Evolutionary conservation across 305 asterid species (phyloP).

Genomic region (Solanum chacoense): DNA sequence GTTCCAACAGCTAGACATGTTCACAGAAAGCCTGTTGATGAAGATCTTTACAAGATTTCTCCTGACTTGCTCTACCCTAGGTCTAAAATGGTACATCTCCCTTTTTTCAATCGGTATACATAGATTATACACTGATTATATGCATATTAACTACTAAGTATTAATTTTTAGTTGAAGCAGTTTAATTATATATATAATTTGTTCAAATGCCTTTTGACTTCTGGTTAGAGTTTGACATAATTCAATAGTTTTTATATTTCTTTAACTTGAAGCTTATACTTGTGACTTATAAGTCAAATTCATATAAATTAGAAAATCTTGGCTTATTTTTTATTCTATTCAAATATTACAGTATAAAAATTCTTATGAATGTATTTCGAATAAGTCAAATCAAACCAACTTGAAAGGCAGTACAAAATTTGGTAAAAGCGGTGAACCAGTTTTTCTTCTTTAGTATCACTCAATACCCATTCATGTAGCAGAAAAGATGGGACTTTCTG

Average conservation of each 20-base stretch:
- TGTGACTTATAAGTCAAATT: no score
- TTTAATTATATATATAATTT: no score
- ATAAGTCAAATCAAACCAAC: neutral
- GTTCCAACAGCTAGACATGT: neutral
- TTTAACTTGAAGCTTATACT: no score
- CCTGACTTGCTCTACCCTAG: neutral
- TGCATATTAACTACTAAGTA: neutral
- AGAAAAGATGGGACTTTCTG: neutral
- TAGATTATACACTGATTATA: neutral
- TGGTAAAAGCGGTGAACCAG: neutral
- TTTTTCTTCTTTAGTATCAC: neutral
- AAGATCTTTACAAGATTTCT: slow-evolving; percentile 15
- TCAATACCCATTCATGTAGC: neutral
- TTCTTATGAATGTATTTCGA: no score
- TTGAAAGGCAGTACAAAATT: neutral
- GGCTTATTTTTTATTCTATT: no score
- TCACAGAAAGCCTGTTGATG: slow-evolving; percentile 8
- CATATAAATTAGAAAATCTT: no score
- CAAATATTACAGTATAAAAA: neutral
- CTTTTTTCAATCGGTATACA: neutral
- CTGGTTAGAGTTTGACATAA: neutral
- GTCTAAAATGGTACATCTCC: neutral
- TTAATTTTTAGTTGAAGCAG: no score
- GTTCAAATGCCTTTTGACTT: neutral
- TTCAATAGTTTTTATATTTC: neutral